These are phyloP conservation scores for Dichomitus squalens DNA, from an alignment of 1,284 basidiomycete species.

Conservation along the genomic window DNA sequence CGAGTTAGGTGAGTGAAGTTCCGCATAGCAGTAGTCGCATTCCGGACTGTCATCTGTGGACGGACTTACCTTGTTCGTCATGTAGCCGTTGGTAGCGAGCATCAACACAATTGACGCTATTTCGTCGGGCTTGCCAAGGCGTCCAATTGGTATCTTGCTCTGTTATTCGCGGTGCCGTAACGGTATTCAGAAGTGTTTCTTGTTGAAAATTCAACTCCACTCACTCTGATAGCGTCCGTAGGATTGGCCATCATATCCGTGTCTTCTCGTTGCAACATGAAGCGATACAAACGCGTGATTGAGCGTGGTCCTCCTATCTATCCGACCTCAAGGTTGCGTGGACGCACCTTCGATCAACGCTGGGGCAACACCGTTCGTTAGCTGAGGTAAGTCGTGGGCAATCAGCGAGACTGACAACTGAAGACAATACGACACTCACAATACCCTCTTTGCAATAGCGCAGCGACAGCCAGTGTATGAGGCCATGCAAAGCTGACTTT, in stretches of 20 bases:
- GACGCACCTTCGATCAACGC: conserved; percentile 48
- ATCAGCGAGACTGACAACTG: too few species aligned
- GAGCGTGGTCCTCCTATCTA: not conserved
- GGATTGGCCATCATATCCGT: conserved; percentile 51
- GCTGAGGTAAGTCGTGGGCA: conserved; percentile 33
- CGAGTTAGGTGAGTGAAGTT: not conserved
- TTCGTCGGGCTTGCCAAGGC: conserved; percentile 52
- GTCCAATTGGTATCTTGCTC: conserved; percentile 51
- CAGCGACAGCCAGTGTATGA: conserved; percentile 56
- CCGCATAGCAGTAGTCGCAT: too few species aligned
- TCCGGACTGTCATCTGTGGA: not conserved
- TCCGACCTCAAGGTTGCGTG: too few species aligned
- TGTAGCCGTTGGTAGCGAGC: conserved; percentile 51
- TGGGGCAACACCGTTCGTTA: conserved; percentile 55
- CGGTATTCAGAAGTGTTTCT: not conserved
- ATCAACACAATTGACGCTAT: conserved; percentile 52
- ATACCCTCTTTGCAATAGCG: conserved; percentile 55
- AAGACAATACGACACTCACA: conserved; percentile 33
- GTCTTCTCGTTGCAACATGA: conserved; percentile 29
- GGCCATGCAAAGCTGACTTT: conserved; percentile 55
- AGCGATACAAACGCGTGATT: not conserved
- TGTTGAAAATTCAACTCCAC: conserved; percentile 15
- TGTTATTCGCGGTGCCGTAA: conserved; percentile 18
- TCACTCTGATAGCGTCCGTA: conserved; percentile 34
- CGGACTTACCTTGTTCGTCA: conserved; percentile 54